Conservation (phyloP, 345 rosid species). For the Pistacia atlantica region DNA sequence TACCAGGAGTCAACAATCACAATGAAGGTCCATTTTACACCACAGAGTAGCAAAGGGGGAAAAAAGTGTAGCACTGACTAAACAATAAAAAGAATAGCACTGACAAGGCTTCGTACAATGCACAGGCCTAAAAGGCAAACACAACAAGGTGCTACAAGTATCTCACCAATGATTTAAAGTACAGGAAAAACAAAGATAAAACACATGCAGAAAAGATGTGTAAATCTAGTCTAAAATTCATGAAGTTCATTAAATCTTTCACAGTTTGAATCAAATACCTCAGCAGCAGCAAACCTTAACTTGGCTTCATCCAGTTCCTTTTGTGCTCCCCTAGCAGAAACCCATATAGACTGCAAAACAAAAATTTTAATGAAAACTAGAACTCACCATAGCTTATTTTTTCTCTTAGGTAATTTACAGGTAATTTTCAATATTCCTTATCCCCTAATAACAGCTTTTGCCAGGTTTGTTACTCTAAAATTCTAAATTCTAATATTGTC, state of each 20-base stretch:
- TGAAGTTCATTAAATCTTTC: conserved; percentile 1
- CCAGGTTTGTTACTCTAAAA: not conserved
- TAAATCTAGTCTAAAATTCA: not conserved
- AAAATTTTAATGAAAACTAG: not conserved
- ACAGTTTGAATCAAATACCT: conserved; percentile 47
- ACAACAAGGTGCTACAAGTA: conserved; percentile 2
- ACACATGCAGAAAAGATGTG: not conserved
- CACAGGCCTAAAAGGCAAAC: not conserved
- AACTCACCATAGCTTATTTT: not conserved
- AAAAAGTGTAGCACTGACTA: not conserved
- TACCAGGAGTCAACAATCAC: not conserved
- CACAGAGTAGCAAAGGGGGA: not conserved
- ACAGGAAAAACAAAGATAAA: not conserved
- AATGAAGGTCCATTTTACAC: not conserved
- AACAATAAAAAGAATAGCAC: not conserved
- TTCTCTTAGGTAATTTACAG: not conserved
- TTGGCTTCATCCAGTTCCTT: conserved; percentile 90
- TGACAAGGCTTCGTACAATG: not conserved
- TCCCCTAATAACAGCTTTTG: not conserved
- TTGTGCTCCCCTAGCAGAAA: conserved; percentile 71
- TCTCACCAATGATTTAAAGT: conserved; percentile 2
- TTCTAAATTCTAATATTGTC: no score
- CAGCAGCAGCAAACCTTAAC: conserved; percentile 96
- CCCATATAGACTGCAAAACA: conserved; percentile 81
- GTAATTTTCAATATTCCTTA: not conserved